Evolutionary conservation across 305 asterid genomes (phyloP).

Genomic region (Solanum hybrid): DNA sequence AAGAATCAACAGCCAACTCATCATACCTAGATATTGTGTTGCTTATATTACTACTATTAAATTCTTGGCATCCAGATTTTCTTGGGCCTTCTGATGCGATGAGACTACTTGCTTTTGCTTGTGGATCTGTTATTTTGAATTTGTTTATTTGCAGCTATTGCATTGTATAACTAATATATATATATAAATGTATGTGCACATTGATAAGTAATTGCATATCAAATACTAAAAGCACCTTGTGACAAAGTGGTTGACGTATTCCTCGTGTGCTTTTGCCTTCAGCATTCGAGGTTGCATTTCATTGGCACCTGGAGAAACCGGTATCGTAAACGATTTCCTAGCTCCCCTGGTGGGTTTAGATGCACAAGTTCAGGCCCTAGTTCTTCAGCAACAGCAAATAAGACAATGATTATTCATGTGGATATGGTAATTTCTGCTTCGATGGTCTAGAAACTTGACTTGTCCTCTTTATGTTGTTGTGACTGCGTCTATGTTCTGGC

Average conservation of each 20-base stretch:
- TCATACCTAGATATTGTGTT: background rate
- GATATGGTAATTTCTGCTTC: conserved; percentile 61
- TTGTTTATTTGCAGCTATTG: background rate
- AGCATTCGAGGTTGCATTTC: conserved; percentile 94
- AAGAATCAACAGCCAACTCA: background rate
- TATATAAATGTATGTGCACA: background rate
- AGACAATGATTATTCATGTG: conserved; percentile 55
- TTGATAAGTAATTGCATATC: background rate
- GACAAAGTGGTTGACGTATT: background rate
- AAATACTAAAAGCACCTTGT: background rate
- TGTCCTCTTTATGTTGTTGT: background rate
- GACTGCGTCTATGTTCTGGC: background rate
- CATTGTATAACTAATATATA: background rate
- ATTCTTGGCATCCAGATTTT: background rate
- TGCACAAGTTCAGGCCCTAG: conserved; percentile 22
- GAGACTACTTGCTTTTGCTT: background rate
- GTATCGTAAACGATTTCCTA: conserved; percentile 71
- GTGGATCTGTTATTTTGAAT: background rate
- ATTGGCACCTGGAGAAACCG: conserved; percentile 98
- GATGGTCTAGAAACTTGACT: background rate
- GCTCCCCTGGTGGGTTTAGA: conserved; percentile 30
- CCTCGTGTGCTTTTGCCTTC: conserved; percentile 16
- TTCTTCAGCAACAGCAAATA: conserved; percentile 30
- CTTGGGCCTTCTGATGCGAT: background rate
- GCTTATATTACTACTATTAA: background rate